Conservation (phyloP, 169 alveolate genomes). For the Babesia bigemina region DNA sequence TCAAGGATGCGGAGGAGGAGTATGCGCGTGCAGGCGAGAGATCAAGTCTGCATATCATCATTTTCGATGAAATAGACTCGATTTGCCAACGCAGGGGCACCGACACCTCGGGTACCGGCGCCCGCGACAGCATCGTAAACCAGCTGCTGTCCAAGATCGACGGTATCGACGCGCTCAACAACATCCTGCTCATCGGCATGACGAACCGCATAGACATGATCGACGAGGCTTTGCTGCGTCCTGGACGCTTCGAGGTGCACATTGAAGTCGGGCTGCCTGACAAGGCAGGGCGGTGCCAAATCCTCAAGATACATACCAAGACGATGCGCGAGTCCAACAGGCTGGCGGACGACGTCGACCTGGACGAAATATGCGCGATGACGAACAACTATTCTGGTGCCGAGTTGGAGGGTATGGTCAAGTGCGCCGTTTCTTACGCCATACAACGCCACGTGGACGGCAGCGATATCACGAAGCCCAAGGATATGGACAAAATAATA, state of each 20-base stretch:
- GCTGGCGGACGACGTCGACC: slow-evolving; percentile 88
- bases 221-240: slow-evolving; percentile 98
- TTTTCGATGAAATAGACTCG: slow-evolving; percentile 99
- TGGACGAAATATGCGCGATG: slow-evolving; percentile 87
- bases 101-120: slow-evolving; percentile 87
- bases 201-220: slow-evolving; percentile 98
- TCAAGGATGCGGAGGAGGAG: slow-evolving; percentile 97
- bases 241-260: slow-evolving; percentile 99
- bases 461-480: slow-evolving; percentile 79
- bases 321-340: slow-evolving; percentile 86
- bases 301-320: slow-evolving; percentile 97
- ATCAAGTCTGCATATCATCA: slow-evolving; percentile 95
- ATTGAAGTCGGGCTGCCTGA: slow-evolving; percentile 98
- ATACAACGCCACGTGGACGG: slow-evolving; percentile 89
- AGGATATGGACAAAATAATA: slow-evolving; percentile 79
- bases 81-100: slow-evolving; percentile 97
- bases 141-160: slow-evolving; percentile 98
- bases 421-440: slow-evolving; percentile 94
- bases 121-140: slow-evolving; percentile 97
- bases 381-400: slow-evolving; percentile 99
- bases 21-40: slow-evolving; percentile 90
- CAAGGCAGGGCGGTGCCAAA: slow-evolving; percentile 95
- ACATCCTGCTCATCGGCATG: slow-evolving; percentile 98
- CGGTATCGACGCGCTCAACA: slow-evolving; percentile 97
- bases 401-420: slow-evolving; percentile 95